Evolutionary conservation across 164 flowering plant genomes (phyloP), one percentile per base, ranked within the genome.

Genomic region (Kingdonia uniflora): DNA sequence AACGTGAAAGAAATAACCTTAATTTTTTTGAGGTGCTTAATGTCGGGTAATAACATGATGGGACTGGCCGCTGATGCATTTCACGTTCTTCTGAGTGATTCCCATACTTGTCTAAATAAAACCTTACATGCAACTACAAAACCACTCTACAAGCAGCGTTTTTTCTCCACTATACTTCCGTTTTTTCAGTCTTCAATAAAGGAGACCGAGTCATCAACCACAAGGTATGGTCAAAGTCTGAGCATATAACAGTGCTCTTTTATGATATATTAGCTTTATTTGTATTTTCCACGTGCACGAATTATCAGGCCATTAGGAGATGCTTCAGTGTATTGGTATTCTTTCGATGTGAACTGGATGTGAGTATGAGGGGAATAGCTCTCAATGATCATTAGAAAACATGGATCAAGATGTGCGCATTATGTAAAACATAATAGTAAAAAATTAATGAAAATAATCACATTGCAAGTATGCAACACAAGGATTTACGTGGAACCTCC

Each of bases 91-190:
- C 69, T 86, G 74, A 65, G 81, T 67, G 95, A 88, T 65, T 86
- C 97, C 13, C 80, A 79, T 55, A 64, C 38, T 64, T 86, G 97
- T 74, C 72, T 94, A 61, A 84, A 73, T 61, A 74, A 69, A 71
- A 76, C 61, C 53, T 84, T 77, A 44, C 97, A 86, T 80, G 95
- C 96, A 56, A 74, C 66, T 24, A 59, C 76, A 62, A 65, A 86
- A 33, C 97, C 97, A 22, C 85, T 94, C 13, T 89, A 89, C 60
- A 89, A 89, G 68, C 99, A 94, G 62, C 91, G 82, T 2, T 80
- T 82, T 65, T 89, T 81, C 75, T 80, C 81, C 40, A 77, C 59
- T 20, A 57, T 85, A 57, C 67, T 74, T 73, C 97, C 99, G 7
- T 71, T 89, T 59, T 58, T 94, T 21, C 67, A 69, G 22, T 62